phyloP scores from a whole-genome alignment of 1,139 yeast species.

The Suhomyces atakaporum region DNA sequence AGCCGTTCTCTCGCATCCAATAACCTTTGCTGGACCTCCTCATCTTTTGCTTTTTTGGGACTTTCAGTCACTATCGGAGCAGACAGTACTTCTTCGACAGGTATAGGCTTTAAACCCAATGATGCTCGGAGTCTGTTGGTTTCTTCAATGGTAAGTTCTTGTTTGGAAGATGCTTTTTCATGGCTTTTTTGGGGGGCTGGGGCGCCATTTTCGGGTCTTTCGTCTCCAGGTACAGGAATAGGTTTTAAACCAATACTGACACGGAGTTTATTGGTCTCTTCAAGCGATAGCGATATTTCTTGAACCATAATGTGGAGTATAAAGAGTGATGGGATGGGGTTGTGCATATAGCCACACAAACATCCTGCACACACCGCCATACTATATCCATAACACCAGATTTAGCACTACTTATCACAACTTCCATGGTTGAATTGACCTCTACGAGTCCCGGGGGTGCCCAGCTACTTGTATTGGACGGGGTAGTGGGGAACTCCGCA shows the following conservation, averaged over 20 bases:
- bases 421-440: constrained; percentile 7
- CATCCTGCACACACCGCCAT: background rate
- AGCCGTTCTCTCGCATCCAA: constrained; percentile 22
- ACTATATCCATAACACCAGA: no score
- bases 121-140: constrained; percentile 44
- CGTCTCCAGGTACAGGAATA: constrained; percentile 25
- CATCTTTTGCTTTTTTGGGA: constrained; percentile 11
- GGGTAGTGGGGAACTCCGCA: constrained; percentile 37
- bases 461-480: constrained; percentile 20
- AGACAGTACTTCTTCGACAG: constrained; percentile 7
- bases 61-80: constrained; percentile 14
- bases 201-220: background rate
- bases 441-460: background rate
- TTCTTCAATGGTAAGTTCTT: constrained; percentile 33
- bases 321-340: background rate
- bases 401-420: no score
- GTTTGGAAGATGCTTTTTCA: background rate
- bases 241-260: constrained; percentile 50
- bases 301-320: constrained; percentile 10
- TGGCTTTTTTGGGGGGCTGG: background rate
- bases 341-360: background rate
- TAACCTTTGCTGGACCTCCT: constrained; percentile 14
- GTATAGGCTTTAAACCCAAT: constrained; percentile 25
- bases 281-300: constrained; percentile 36
- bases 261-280: constrained; percentile 46